Base-by-base conservation (phyloP, 495 filamentous ascomycete species). In the Aspergillus haitiensis region DNA sequence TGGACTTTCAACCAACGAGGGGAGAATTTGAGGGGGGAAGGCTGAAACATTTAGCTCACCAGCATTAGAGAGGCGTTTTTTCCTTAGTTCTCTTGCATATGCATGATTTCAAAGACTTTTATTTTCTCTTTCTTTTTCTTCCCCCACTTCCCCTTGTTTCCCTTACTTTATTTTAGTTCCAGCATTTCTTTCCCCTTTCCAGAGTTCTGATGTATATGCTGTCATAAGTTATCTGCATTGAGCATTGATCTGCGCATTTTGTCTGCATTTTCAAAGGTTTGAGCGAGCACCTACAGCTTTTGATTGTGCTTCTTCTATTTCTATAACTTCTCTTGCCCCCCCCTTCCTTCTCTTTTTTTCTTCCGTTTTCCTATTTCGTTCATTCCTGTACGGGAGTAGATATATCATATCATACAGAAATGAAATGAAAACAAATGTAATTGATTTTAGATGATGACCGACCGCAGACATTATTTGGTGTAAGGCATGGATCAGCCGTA, bases 11-110 rank as follows among this genome's bases (percentile, higher is more conserved):
- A 48, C 15, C 21, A 32, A 44, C 44, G 52, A 37, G 18, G 36
- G 56, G 54, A 61, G 36, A 57, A 52, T 40, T 58, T 16, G 54
- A 49, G 36, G 56, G 59, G 47, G 12, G 57, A 58, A 64, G 56
- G 51, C 63, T 62, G 58, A 67, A 61, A 61, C 55, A 65, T 63
- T 54, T 37, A 56, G 62, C 64, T 64, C 58, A 52, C 60, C 60
- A 68, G 68, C 69, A 72, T 66, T 68, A 64, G 64, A 65, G 60
- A 62, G 69, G 65, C 67, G 67, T 72, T 69, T 61, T 56, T 64
- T 62, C 39, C 39, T 42, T 44, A 52, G 16, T 58, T 51, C 56
- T 66, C 59, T 64, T 45, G 49, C 59, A 62, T 64, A 51, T 63
- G 64, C 58, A 61, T 62, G 64, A 61, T 44, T 48, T 55, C 60